A percentile compares a stretch with the other conserved stretches of the same genome.
These are phyloP conservation scores for Aquilaria malaccensis DNA, from an alignment of 345 rosid species.

Conservation along the genomic window DNA sequence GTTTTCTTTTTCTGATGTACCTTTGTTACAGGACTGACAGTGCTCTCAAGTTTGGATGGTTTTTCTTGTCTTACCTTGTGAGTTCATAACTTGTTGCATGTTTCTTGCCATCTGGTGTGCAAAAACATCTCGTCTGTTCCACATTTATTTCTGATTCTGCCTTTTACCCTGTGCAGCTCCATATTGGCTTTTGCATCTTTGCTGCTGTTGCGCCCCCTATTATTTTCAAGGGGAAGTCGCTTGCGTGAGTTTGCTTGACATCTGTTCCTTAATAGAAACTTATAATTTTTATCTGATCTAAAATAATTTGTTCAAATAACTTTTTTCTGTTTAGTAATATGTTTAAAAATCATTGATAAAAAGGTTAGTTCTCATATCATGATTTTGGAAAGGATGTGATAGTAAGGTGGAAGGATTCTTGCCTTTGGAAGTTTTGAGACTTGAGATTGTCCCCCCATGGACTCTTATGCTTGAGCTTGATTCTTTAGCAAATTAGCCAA, in stretches of 20 bases:
- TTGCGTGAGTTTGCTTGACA: conserved; percentile 52
- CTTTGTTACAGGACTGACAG: conserved; percentile 78
- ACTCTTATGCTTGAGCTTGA: not conserved
- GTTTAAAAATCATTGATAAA: not conserved
- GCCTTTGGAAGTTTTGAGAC: not conserved
- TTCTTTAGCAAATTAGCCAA: not conserved
- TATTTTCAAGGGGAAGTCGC: conserved; percentile 88
- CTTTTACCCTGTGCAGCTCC: conserved; percentile 51
- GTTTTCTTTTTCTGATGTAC: conserved; percentile 1
- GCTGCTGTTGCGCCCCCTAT: conserved; percentile 90
- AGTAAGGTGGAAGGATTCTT: not conserved
- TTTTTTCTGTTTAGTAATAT: too few relatives aligned
- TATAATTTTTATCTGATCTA: not conserved
- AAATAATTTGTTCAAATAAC: not conserved
- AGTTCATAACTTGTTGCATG: conserved; percentile 15
- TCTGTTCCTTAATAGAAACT: not conserved
- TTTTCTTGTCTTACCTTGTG: conserved; percentile 80
- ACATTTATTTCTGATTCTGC: conserved; percentile 6
- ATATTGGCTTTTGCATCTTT: conserved; percentile 76
- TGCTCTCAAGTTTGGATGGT: conserved; percentile 91
- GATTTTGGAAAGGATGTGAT: conserved; percentile 2
- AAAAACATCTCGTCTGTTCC: conserved; percentile 9
- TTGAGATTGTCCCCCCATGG: conserved; percentile 1
- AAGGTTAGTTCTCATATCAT: not conserved
- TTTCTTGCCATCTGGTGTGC: conserved; percentile 6